phyloP scores from a whole-genome alignment of 176 grass and related monocot genomes.

The Raddia guianensis region DNA sequence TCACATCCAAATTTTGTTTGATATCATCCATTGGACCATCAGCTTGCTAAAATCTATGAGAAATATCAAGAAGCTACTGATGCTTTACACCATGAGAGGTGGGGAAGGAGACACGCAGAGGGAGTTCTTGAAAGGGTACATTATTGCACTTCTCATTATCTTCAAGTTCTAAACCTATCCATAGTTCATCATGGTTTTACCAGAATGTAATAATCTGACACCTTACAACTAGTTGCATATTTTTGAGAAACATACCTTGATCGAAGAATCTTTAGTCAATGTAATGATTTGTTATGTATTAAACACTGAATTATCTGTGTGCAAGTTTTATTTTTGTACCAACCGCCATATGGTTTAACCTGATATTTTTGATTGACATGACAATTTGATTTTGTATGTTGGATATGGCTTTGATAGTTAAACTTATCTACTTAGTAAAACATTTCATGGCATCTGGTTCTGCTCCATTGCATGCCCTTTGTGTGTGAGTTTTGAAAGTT shows the following conservation, averaged over 20 bases:
- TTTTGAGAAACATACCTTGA: neutral
- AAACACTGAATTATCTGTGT: neutral
- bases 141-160: constrained; percentile 26
- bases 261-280: neutral
- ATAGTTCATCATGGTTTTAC: constrained; percentile 6
- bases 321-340: neutral
- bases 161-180: neutral
- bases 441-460: neutral
- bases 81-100: constrained; percentile 88
- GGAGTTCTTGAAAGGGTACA: constrained; percentile 88
- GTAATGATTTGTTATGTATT: neutral
- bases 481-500: neutral
- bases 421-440: too few species aligned
- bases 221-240: neutral
- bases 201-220: neutral
- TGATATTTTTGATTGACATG: neutral
- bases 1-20: constrained; percentile 33
- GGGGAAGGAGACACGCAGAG: constrained; percentile 86
- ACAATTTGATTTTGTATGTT: neutral
- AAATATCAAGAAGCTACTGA: constrained; percentile 98
- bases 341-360: neutral
- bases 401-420: neutral
- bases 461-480: neutral
- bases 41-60: constrained; percentile 99
- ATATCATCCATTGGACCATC: constrained; percentile 31